Percentiles rank a stretch among this genome's conserved stretches.
Evolutionary conservation across 768 basidiomycete species (phyloP).

Genomic region (Lentinus brumalis): DNA sequence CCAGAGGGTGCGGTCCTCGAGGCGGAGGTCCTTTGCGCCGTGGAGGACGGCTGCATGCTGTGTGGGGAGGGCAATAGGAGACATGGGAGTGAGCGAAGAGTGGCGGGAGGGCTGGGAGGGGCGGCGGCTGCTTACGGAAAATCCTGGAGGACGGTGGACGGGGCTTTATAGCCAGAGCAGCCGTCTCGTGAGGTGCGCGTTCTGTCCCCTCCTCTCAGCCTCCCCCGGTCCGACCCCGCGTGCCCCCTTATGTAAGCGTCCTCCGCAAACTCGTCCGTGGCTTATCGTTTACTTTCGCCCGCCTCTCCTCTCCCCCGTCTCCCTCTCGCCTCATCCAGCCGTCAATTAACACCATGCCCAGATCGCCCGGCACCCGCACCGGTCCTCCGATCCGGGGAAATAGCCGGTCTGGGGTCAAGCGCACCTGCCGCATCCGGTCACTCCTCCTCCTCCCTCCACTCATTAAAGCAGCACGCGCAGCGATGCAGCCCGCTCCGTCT

Average conservation of each 20-base stretch:
- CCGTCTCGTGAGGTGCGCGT: constrained; percentile 38
- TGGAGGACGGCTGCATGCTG: constrained; percentile 81
- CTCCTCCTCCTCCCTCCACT: background rate
- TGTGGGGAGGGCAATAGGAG: constrained; percentile 50
- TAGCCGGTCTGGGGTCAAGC: constrained; percentile 24
- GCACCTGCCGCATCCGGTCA: constrained; percentile 15
- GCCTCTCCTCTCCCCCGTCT: constrained; percentile 1
- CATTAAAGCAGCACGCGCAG: constrained; percentile 1
- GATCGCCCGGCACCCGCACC: constrained; percentile 17
- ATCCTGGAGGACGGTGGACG: constrained; percentile 18
- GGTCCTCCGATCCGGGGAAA: constrained; percentile 28
- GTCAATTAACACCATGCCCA: background rate
- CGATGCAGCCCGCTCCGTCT: constrained; percentile 10
- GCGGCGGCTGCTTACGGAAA: constrained; percentile 29
- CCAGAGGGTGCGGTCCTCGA: constrained; percentile 74
- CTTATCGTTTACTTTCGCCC: background rate
- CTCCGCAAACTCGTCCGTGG: no score
- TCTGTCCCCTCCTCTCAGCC: background rate
- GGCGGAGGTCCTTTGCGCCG: constrained; percentile 78
- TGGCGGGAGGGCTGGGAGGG: constrained; percentile 11
- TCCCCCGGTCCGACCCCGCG: constrained; percentile 38
- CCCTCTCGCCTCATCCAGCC: background rate
- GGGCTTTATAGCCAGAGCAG: constrained; percentile 24
- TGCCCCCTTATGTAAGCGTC: background rate
- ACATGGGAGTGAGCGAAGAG: constrained; percentile 35